Conservation (phyloP, 1,139 yeast species). For the Taiozyma sp. region DNA sequence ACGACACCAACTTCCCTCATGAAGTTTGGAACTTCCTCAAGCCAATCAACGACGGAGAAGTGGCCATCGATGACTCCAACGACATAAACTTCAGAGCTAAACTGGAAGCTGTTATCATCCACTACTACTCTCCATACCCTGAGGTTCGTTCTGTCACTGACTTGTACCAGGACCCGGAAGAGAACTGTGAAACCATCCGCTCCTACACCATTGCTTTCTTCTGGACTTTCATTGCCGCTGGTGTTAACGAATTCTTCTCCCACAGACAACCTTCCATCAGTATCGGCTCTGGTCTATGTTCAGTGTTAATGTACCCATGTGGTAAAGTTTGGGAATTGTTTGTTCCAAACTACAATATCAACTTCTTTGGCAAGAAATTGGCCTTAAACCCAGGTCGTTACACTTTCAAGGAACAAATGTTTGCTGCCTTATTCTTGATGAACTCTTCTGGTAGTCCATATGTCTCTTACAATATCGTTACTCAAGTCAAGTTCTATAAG, state of each 20-base stretch:
- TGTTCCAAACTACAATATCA: constrained; percentile 47
- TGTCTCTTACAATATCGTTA: constrained; percentile 54
- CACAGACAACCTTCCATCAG: constrained; percentile 50
- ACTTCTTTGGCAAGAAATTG: constrained; percentile 32
- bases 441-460: constrained; percentile 46
- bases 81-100: constrained; percentile 25
- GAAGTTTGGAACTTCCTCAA: constrained; percentile 30
- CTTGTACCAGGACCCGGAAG: constrained; percentile 45
- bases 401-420: constrained; percentile 67
- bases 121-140: constrained; percentile 32
- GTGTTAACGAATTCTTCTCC: constrained; percentile 53
- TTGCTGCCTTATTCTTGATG: constrained; percentile 44
- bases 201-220: constrained; percentile 50
- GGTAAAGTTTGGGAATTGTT: constrained; percentile 38
- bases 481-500: constrained; percentile 23
- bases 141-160: constrained; percentile 59
- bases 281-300: constrained; percentile 44
- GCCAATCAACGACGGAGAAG: constrained; percentile 20
- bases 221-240: constrained; percentile 53
- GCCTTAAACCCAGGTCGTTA: constrained; percentile 59
- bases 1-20: constrained; percentile 47
- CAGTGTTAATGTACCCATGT: constrained; percentile 53
- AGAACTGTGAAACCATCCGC: constrained; percentile 52
- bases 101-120: constrained; percentile 42
- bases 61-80: constrained; percentile 5